Conservation (phyloP, 441 rosid genomes). For the Gossypium trilobum region DNA sequence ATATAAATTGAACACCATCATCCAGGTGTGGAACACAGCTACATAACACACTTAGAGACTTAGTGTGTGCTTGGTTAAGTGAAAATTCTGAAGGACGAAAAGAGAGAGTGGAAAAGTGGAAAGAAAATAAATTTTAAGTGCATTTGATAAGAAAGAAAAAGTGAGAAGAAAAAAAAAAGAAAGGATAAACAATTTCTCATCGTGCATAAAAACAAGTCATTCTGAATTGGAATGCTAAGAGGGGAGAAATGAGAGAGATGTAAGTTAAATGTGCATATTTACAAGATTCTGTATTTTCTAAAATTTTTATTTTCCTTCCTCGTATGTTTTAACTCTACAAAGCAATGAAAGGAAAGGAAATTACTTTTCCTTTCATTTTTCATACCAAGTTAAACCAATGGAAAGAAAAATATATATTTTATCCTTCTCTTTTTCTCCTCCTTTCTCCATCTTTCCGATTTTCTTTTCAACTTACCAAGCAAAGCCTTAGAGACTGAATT, state of each 20-base stretch:
- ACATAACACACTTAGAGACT: not conserved
- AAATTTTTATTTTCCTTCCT: too few species aligned
- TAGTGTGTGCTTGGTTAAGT: not conserved
- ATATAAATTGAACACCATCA: conserved; percentile 64
- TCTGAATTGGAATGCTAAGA: not conserved
- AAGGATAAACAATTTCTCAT: not conserved
- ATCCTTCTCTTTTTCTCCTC: not conserved
- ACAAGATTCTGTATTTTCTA: not conserved
- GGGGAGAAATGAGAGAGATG: not conserved
- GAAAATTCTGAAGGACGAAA: not conserved
- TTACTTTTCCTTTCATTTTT: not conserved
- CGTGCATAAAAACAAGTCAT: not conserved
- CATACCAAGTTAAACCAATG: not conserved
- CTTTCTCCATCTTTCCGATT: not conserved
- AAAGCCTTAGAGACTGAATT: not conserved
- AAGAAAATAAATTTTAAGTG: not conserved
- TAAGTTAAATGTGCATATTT: not conserved
- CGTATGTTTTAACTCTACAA: not conserved
- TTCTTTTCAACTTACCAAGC: not conserved
- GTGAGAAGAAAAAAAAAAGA: not conserved
- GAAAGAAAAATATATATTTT: not conserved
- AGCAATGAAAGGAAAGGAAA: not conserved
- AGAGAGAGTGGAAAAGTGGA: not conserved
- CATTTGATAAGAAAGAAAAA: not conserved
- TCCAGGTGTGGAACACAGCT: conserved; percentile 32